A percentile compares a stretch with the other conserved stretches of the same genome.
These are phyloP conservation scores for Pichia heedii DNA, from an alignment of 805 yeast species.

Conservation along the genomic window DNA sequence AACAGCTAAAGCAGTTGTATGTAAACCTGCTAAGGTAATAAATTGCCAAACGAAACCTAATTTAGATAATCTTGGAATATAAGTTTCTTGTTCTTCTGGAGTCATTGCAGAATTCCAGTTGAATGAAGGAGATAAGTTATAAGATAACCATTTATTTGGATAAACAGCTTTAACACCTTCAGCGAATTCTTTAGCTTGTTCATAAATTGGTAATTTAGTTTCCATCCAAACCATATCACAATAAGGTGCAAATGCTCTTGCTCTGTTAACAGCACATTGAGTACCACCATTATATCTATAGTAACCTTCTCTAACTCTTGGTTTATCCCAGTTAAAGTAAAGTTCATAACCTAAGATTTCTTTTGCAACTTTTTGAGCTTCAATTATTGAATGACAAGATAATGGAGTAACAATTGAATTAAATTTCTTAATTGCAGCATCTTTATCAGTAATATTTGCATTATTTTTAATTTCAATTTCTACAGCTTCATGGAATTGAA, in stretches of 20 bases:
- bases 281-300: conserved; percentile 95
- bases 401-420: conserved; percentile 63
- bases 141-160: conserved; percentile 94
- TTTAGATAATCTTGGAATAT: conserved; percentile 75
- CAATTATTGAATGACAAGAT: conserved; percentile 64
- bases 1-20: conserved; percentile 87
- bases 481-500: conserved; percentile 87
- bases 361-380: conserved; percentile 70
- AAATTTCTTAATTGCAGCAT: conserved; percentile 56
- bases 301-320: conserved; percentile 95
- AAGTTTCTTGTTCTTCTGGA: conserved; percentile 78
- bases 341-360: conserved; percentile 72
- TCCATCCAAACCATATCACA: conserved; percentile 98
- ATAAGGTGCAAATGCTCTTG: conserved; percentile 89
- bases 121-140: conserved; percentile 94
- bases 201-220: conserved; percentile 87
- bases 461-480: conserved; percentile 67
- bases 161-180: conserved; percentile 72
- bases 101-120: conserved; percentile 97
- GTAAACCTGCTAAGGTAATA: conserved; percentile 94
- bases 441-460: conserved; percentile 44
- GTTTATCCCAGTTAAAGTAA: conserved; percentile 89
- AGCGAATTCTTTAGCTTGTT: conserved; percentile 91
- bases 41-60: conserved; percentile 97
- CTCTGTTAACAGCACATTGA: conserved; percentile 95